These are phyloP conservation scores for Suillus subluteus DNA, from an alignment of 768 basidiomycete genomes.

Conservation along the genomic window DNA sequence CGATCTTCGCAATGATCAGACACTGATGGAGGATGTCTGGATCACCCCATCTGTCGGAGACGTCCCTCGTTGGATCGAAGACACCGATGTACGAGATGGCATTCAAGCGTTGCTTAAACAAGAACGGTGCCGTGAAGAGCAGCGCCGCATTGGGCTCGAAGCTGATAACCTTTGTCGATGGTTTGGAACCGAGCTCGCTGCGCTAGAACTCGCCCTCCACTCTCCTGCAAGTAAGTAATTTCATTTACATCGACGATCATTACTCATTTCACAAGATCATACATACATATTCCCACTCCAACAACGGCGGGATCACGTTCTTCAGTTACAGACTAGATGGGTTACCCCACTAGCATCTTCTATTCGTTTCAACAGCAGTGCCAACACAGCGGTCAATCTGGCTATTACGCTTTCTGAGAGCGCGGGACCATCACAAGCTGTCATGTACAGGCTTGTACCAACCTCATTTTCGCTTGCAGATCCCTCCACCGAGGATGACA, in stretches of 20 bases:
- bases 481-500: neutral
- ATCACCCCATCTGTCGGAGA: too few species aligned
- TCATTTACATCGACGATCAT: neutral
- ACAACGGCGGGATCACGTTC: conserved; percentile 15
- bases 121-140: conserved; percentile 37
- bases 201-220: conserved; percentile 23
- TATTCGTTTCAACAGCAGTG: conserved; percentile 15
- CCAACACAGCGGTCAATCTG: conserved; percentile 1
- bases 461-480: neutral
- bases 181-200: conserved; percentile 34
- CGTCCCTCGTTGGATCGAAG: conserved; percentile 40
- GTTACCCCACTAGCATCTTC: conserved; percentile 17
- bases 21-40: too few species aligned
- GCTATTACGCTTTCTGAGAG: conserved; percentile 4
- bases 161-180: conserved; percentile 41
- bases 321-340: conserved; percentile 21
- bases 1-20: too few species aligned
- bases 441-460: conserved; percentile 2
- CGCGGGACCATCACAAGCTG: neutral
- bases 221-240: conserved; percentile 17
- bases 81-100: conserved; percentile 32
- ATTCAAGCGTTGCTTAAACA: conserved; percentile 34
- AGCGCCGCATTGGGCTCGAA: conserved; percentile 26
- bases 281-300: neutral
- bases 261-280: neutral